Evolutionary conservation across 176 grass and related monocot species (phyloP).

Genomic region (Panicum miliaceum): DNA sequence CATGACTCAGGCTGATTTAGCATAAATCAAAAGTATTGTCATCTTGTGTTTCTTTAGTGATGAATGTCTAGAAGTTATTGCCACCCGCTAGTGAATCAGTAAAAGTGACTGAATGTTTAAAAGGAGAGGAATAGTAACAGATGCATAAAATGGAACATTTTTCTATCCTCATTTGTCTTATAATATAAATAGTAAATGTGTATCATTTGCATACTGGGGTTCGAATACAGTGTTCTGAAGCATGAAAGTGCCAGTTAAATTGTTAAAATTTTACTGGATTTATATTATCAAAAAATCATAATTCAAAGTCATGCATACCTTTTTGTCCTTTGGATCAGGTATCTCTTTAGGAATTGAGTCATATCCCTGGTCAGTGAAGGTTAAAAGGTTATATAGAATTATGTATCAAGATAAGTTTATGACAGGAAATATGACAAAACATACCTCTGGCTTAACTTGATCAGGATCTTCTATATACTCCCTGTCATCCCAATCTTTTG

Average conservation of each 20-base stretch:
- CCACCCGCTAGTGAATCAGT: neutral
- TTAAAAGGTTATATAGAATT: conserved; percentile 30
- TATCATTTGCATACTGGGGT: neutral
- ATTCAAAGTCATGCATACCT: conserved; percentile 56
- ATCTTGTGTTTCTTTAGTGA: neutral
- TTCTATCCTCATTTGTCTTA: neutral
- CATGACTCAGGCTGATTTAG: conserved; percentile 85
- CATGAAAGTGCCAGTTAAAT: conserved; percentile 7
- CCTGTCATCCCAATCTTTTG: conserved; percentile 94
- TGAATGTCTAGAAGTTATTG: neutral
- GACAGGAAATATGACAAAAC: conserved; percentile 22
- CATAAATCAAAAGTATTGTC: conserved; percentile 12
- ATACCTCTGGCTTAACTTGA: conserved; percentile 85
- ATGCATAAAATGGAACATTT: conserved; percentile 8
- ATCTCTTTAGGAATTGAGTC: conserved; percentile 92
- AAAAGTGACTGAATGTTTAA: neutral
- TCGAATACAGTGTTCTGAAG: neutral
- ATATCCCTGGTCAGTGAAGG: conserved; percentile 66
- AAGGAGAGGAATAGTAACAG: neutral
- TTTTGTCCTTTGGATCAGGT: conserved; percentile 89
- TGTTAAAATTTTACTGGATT: neutral
- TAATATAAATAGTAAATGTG: conserved; percentile 1
- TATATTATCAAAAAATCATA: conserved; percentile 11
- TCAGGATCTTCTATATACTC: conserved; percentile 94
- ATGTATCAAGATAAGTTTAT: neutral